These are phyloP conservation scores for Cystobasidium tubakii DNA, from an alignment of 768 basidiomycete species.

Conservation along the genomic window DNA sequence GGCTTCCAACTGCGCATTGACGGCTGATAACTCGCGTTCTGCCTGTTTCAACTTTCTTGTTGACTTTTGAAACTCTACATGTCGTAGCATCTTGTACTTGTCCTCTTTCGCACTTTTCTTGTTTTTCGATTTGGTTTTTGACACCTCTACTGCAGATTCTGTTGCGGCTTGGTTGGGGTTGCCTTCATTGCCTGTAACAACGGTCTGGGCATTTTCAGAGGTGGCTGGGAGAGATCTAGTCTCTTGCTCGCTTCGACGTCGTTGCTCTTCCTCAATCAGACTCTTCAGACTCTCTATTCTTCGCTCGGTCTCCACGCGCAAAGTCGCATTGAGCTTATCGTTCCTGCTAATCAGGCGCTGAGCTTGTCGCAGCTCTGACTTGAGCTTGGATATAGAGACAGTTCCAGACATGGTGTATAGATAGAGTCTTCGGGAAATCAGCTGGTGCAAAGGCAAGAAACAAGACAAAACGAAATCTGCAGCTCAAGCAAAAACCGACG, in stretches of 20 bases:
- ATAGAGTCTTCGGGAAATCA: not conserved
- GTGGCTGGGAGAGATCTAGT: not conserved
- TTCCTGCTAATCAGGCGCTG: conserved; percentile 14
- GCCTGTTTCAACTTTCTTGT: conserved; percentile 13
- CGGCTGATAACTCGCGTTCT: not conserved
- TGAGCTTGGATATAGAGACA: conserved; percentile 17
- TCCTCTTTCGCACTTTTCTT: conserved; percentile 8
- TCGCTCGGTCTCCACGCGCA: conserved; percentile 33
- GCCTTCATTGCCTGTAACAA: too few relatives aligned
- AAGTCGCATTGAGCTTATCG: conserved; percentile 24
- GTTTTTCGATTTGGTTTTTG: conserved; percentile 17
- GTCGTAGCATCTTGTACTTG: conserved; percentile 34
- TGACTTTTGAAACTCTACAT: conserved; percentile 30
- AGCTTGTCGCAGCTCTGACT: conserved; percentile 18
- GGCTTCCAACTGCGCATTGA: not conserved
- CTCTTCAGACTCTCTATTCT: conserved; percentile 20
- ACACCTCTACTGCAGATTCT: conserved; percentile 6
- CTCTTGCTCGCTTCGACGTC: not conserved
- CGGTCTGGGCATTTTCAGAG: not conserved
- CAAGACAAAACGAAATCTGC: not conserved
- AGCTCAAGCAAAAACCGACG: not conserved
- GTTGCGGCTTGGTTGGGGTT: not conserved
- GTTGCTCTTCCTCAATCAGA: conserved; percentile 19
- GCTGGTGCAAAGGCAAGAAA: not conserved
- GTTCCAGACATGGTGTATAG: not conserved